A percentile compares a stretch with the other conserved stretches of the same genome.
phyloP scores from a whole-genome alignment of 345 rosid species.

The Euclidium syriacum region DNA sequence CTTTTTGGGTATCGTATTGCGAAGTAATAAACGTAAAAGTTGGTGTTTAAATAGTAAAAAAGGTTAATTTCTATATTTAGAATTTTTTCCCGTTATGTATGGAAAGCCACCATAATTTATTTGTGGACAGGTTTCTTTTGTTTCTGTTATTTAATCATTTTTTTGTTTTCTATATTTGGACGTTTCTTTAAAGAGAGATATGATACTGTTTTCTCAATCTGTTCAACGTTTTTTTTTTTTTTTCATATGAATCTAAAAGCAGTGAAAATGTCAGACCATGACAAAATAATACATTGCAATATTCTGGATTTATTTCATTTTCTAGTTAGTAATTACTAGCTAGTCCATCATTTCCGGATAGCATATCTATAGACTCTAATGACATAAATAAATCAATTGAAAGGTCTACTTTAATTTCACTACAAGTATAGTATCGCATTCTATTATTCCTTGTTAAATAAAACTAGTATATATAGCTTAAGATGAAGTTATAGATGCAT shows the following conservation, averaged over 20 bases:
- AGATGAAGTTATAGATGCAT: not conserved
- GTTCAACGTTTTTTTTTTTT: not conserved
- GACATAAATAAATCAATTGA: too few relatives aligned
- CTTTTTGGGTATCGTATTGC: conserved; percentile 22
- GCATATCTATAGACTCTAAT: too few relatives aligned
- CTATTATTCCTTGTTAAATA: not conserved
- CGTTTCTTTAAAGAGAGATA: not conserved
- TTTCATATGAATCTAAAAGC: not conserved
- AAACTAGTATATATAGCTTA: too few relatives aligned
- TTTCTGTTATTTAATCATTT: not conserved
- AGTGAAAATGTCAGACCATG: not conserved
- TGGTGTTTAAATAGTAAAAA: conserved; percentile 23
- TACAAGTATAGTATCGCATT: not conserved
- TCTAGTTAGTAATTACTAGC: too few relatives aligned
- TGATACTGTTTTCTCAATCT: not conserved
- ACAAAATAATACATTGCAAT: too few relatives aligned
- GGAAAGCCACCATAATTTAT: conserved; percentile 19
- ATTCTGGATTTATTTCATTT: too few relatives aligned
- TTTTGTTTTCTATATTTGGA: conserved; percentile 19
- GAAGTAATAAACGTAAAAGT: conserved; percentile 13
- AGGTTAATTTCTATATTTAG: conserved; percentile 19
- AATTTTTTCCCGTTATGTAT: conserved; percentile 15
- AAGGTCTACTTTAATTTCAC: too few relatives aligned
- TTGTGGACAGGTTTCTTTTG: conserved; percentile 21
- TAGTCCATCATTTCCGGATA: too few relatives aligned